Conservation (phyloP, 2,329 filamentous ascomycete genomes). For the Penicillium digitatum region DNA sequence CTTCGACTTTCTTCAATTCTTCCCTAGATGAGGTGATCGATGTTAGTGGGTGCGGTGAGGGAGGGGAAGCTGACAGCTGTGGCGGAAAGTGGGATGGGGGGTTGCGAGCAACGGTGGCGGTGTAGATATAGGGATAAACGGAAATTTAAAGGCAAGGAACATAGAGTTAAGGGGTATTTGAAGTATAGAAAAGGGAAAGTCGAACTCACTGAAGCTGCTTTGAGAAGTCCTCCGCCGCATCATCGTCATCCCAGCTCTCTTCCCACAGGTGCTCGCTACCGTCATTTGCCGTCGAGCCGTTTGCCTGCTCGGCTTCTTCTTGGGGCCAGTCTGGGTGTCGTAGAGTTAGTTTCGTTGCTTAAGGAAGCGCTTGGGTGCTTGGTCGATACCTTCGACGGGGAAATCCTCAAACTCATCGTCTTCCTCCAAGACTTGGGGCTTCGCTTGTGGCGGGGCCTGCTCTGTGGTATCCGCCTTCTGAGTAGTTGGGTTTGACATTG, state of each 20-base stretch:
- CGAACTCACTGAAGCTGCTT: conserved; percentile 78
- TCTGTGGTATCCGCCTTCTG: conserved; percentile 37
- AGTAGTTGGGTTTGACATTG: conserved; percentile 46
- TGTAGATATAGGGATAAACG: background rate
- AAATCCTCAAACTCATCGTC: conserved; percentile 99
- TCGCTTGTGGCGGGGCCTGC: conserved; percentile 54
- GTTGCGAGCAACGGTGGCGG: background rate
- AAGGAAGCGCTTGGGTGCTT: background rate
- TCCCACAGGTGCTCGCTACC: conserved; percentile 88
- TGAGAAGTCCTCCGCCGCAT: conserved; percentile 94
- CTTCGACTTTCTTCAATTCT: conserved; percentile 91
- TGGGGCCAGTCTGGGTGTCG: conserved; percentile 75
- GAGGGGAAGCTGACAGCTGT: background rate
- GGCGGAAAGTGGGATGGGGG: background rate
- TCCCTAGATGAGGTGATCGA: conserved; percentile 40
- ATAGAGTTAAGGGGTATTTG: background rate
- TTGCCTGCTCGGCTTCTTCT: conserved; percentile 74
- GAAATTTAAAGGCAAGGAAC: background rate
- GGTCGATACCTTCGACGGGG: conserved; percentile 73
- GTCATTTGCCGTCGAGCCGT: conserved; percentile 45
- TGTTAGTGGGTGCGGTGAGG: conserved; percentile 1
- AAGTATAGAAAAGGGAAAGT: background rate
- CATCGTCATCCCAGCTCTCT: conserved; percentile 99
- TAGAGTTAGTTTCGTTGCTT: conserved; percentile 3
- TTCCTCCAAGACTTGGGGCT: conserved; percentile 75